phyloP scores from a whole-genome alignment of 495 filamentous ascomycete species.

The Daldinia concentrica region DNA sequence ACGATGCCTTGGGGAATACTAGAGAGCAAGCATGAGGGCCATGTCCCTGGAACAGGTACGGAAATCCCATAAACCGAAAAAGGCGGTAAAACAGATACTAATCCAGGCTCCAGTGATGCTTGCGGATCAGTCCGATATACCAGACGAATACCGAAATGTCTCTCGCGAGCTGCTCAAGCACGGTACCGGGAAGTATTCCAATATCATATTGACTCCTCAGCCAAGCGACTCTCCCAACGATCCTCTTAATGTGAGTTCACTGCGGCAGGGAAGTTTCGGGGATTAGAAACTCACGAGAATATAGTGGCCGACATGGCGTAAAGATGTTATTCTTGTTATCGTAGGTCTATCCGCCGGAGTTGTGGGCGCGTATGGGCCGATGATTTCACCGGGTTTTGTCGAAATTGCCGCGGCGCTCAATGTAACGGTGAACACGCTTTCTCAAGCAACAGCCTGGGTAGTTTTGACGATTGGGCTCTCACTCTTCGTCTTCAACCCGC shows the following conservation, averaged over 20 bases:
- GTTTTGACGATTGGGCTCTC: conserved; percentile 49
- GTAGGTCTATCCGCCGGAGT: conserved; percentile 64
- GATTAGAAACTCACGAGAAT: conserved; percentile 31
- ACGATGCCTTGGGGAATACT: conserved; percentile 48
- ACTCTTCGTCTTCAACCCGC: conserved; percentile 67
- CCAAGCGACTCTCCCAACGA: conserved; percentile 65
- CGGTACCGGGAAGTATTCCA: conserved; percentile 55
- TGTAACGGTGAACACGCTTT: conserved; percentile 47
- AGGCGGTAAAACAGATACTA: conserved; percentile 13
- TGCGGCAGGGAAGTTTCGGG: not conserved
- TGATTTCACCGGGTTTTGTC: conserved; percentile 62
- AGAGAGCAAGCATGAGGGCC: conserved; percentile 48
- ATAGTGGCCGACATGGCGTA: conserved; percentile 63
- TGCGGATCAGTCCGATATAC: conserved; percentile 55
- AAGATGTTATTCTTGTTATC: conserved; percentile 63
- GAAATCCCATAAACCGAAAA: not conserved
- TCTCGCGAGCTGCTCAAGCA: conserved; percentile 59
- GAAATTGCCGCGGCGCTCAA: conserved; percentile 50
- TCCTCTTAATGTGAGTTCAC: conserved; percentile 56
- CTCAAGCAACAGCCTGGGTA: conserved; percentile 51
- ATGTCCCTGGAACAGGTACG: conserved; percentile 62
- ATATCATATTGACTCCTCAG: conserved; percentile 64
- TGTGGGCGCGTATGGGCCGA: conserved; percentile 64
- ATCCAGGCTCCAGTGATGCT: conserved; percentile 50
- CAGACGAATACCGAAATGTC: conserved; percentile 53